Evolutionary conservation across 805 yeast species (phyloP).

Genomic region (Wickerhamomyces bisporus): DNA sequence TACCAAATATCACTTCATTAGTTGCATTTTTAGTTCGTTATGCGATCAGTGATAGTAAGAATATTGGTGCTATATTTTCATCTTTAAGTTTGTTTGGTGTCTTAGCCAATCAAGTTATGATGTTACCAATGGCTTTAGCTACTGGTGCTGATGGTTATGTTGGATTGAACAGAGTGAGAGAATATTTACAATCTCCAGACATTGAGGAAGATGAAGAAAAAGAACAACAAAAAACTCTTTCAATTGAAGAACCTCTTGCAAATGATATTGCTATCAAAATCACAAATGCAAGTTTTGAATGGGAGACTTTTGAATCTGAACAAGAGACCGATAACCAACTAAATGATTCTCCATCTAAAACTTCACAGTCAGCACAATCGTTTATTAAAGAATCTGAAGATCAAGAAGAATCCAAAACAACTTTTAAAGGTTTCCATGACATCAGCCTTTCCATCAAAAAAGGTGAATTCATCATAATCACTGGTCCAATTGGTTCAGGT

Average conservation of each 20-base stretch:
- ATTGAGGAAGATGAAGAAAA: constrained; percentile 34
- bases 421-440: constrained; percentile 43
- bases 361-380: too few relatives aligned
- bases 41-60: constrained; percentile 31
- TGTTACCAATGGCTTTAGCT: constrained; percentile 67
- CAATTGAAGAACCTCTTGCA: constrained; percentile 2
- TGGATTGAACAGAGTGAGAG: constrained; percentile 55
- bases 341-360: too few relatives aligned
- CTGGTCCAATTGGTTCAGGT: constrained; percentile 77
- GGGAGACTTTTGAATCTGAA: constrained; percentile 50
- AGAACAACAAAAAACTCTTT: constrained; percentile 12
- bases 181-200: constrained; percentile 42
- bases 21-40: constrained; percentile 40
- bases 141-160: constrained; percentile 63
- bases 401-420: constrained; percentile 17
- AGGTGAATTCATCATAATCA: constrained; percentile 67
- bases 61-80: constrained; percentile 63
- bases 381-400: too few relatives aligned
- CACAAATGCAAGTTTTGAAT: constrained; percentile 52
- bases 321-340: constrained; percentile 38
- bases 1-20: constrained; percentile 53
- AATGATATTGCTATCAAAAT: constrained; percentile 42
- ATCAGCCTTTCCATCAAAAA: constrained; percentile 43
- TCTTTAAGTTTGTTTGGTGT: constrained; percentile 65
- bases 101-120: constrained; percentile 55